These are phyloP conservation scores for Ambrosiella xylebori DNA, from an alignment of 2,329 filamentous ascomycete genomes.

Conservation along the genomic window DNA sequence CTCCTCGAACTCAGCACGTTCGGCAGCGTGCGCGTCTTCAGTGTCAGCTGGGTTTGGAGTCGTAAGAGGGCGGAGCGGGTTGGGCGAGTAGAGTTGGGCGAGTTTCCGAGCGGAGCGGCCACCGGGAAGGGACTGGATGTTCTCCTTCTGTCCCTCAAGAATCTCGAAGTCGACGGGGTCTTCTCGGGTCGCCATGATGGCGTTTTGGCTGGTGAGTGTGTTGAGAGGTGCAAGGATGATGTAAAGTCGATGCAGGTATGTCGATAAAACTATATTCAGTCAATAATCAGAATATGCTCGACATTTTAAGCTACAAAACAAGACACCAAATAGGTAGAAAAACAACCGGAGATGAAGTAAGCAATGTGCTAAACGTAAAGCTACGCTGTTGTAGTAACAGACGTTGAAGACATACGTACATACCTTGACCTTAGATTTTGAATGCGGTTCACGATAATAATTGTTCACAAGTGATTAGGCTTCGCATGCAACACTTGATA, in stretches of 20 bases:
- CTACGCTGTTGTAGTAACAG: no score
- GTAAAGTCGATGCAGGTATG: background rate
- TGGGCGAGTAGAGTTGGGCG: conserved; percentile 60
- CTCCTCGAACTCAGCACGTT: conserved; percentile 69
- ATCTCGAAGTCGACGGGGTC: conserved; percentile 66
- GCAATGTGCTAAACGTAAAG: no score
- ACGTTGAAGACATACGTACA: no score
- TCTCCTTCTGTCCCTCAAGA: conserved; percentile 94
- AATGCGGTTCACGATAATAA: background rate
- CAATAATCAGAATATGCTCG: no score
- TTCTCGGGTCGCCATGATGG: conserved; percentile 29
- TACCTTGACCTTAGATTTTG: no score
- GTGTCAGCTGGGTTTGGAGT: conserved; percentile 55
- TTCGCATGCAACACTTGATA: background rate
- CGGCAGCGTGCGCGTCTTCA: conserved; percentile 58
- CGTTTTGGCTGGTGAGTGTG: background rate
- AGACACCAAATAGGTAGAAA: no score
- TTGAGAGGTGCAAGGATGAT: background rate
- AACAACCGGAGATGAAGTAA: no score
- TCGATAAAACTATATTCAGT: no score
- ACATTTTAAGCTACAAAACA: no score
- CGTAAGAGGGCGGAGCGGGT: conserved; percentile 37
- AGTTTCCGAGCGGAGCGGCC: conserved; percentile 79
- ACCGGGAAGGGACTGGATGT: conserved; percentile 82
- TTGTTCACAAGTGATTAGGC: background rate